phyloP scores from a whole-genome alignment of 2,329 filamentous ascomycete genomes.

The Alternaria arbusti region DNA sequence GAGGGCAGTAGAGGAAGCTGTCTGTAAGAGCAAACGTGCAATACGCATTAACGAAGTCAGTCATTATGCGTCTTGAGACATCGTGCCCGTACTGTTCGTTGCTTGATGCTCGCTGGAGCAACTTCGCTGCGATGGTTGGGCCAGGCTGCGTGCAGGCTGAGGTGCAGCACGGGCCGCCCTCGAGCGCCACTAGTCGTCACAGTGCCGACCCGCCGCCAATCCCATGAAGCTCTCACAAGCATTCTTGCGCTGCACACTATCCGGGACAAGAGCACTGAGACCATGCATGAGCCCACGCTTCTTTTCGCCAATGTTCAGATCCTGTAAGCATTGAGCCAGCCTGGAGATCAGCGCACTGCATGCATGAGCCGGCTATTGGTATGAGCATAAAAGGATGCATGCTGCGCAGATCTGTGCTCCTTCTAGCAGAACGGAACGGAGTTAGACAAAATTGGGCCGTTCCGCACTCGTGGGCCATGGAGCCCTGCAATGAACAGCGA shows the following conservation, averaged over 20 bases:
- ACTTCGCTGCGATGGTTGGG: background rate
- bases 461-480: background rate
- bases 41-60: background rate
- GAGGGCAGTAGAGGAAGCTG: constrained; percentile 26
- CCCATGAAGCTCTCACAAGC: background rate
- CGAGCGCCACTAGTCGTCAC: background rate
- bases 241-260: background rate
- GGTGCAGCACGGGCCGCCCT: background rate
- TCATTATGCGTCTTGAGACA: background rate
- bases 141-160: background rate
- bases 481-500: background rate
- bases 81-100: background rate
- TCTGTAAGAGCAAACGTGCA: background rate
- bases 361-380: too few relatives aligned
- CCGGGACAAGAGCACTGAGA: background rate
- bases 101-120: background rate
- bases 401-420: too few relatives aligned
- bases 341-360: too few relatives aligned
- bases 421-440: too few relatives aligned
- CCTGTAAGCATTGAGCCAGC: background rate
- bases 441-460: background rate
- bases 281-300: background rate
- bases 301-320: background rate
- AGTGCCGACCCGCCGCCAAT: background rate
- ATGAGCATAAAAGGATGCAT: too few relatives aligned